These are phyloP conservation scores for Arabis alpina DNA, from an alignment of 345 rosid genomes.

Conservation along the genomic window DNA sequence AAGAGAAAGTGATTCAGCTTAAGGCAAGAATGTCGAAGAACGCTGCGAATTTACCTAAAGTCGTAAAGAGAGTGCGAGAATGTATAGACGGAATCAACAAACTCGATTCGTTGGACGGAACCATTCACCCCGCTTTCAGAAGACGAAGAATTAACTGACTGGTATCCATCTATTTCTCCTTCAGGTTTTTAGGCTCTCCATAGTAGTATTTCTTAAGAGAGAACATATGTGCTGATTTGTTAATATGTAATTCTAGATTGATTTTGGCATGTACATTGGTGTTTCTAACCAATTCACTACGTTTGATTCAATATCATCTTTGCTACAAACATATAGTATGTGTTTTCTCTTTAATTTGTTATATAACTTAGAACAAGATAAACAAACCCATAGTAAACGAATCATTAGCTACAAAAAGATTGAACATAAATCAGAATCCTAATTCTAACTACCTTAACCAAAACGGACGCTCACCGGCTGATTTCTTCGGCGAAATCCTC, in stretches of 20 bases:
- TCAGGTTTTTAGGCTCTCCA: background rate
- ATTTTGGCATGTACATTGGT: constrained; percentile 9
- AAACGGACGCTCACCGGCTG: background rate
- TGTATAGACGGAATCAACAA: constrained; percentile 58
- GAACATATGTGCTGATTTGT: constrained; percentile 6
- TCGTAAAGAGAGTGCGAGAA: constrained; percentile 62
- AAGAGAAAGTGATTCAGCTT: constrained; percentile 53
- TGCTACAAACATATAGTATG: background rate
- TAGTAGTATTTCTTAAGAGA: constrained; percentile 1
- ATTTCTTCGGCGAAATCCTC: constrained; percentile 1
- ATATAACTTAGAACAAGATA: no score
- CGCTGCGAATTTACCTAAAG: constrained; percentile 49
- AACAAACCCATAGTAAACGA: no score
- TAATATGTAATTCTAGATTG: constrained; percentile 28
- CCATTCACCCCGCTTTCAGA: constrained; percentile 61
- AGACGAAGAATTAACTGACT: constrained; percentile 35
- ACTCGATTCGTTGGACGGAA: constrained; percentile 49
- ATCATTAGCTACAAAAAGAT: no score
- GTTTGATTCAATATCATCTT: background rate
- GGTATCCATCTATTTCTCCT: background rate
- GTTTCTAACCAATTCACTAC: background rate
- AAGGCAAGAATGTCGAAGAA: constrained; percentile 56
- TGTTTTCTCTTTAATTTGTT: no score
- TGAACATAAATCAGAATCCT: background rate
- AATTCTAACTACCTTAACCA: constrained; percentile 24